Evolutionary conservation across 2,329 filamentous ascomycete genomes (phyloP).

Genomic region (Lachnellula suecica): DNA sequence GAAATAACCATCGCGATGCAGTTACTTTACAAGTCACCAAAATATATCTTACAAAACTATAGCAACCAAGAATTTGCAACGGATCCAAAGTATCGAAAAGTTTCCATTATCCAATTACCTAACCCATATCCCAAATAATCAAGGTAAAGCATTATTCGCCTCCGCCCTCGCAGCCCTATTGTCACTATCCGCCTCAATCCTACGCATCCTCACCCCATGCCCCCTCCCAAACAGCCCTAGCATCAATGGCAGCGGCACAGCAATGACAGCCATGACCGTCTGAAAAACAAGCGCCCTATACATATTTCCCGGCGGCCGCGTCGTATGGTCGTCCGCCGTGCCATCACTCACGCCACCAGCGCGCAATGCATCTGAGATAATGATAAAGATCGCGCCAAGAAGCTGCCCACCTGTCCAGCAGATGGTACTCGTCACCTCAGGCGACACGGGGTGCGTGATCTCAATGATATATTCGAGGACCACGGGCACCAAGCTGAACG

Average conservation of each 20-base stretch:
- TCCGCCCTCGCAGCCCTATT: not conserved
- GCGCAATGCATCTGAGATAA: conserved; percentile 76
- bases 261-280: conserved; percentile 65
- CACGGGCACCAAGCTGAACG: conserved; percentile 79
- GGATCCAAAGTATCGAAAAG: not conserved
- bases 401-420: conserved; percentile 88
- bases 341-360: conserved; percentile 34
- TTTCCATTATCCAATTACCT: not conserved
- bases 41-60: too few species aligned
- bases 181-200: conserved; percentile 40
- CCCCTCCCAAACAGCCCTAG: conserved; percentile 68
- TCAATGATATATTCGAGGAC: conserved; percentile 86
- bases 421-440: conserved; percentile 80
- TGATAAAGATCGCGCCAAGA: conserved; percentile 79
- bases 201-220: conserved; percentile 49
- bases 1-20: too few species aligned
- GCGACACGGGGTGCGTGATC: conserved; percentile 81
- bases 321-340: conserved; percentile 41
- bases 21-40: too few species aligned
- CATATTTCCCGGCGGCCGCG: conserved; percentile 68
- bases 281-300: conserved; percentile 74
- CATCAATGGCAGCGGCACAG: conserved; percentile 65
- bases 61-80: too few species aligned
- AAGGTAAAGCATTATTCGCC: not conserved
- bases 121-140: too few species aligned